phyloP scores from a whole-genome alignment of 2,329 filamentous ascomycete genomes.

The Zasmidium cellare region DNA sequence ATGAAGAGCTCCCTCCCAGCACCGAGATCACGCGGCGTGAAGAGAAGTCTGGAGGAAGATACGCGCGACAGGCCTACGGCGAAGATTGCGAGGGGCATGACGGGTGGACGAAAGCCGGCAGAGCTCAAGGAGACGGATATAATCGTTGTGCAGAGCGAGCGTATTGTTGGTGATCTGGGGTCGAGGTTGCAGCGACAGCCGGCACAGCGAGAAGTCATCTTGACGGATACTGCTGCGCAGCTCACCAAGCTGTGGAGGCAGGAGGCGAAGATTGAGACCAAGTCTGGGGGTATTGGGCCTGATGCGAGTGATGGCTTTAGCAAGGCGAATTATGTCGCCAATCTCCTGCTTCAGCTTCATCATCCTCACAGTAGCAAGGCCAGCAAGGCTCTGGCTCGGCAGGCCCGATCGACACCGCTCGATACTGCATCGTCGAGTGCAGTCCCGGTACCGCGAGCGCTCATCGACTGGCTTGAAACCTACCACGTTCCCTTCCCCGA shows the following conservation, averaged over 20 bases:
- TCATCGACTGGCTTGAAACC: constrained; percentile 79
- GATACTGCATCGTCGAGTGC: constrained; percentile 37
- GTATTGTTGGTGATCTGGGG: constrained; percentile 54
- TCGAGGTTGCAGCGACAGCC: constrained; percentile 34
- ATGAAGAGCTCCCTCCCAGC: constrained; percentile 21
- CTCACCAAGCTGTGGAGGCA: constrained; percentile 31
- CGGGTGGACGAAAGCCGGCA: constrained; percentile 52
- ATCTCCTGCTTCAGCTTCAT: constrained; percentile 74
- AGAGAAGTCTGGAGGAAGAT: constrained; percentile 42
- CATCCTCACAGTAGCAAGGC: constrained; percentile 57
- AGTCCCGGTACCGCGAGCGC: constrained; percentile 63
- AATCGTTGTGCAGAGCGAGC: constrained; percentile 74
- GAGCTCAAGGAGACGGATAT: constrained; percentile 67
- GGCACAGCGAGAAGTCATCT: constrained; percentile 8
- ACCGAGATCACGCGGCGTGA: constrained; percentile 34
- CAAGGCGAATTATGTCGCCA: constrained; percentile 77
- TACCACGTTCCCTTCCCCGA: constrained; percentile 72
- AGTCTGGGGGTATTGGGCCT: constrained; percentile 35
- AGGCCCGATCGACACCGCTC: constrained; percentile 20
- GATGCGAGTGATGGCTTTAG: constrained; percentile 59
- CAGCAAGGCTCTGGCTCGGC: constrained; percentile 5
- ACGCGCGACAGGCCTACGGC: constrained; percentile 59
- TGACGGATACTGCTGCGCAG: constrained; percentile 26
- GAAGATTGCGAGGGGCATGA: constrained; percentile 70
- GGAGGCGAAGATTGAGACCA: constrained; percentile 27